These are phyloP conservation scores for Calonectria honghensis DNA, from an alignment of 2,329 filamentous ascomycete species.

Conservation along the genomic window DNA sequence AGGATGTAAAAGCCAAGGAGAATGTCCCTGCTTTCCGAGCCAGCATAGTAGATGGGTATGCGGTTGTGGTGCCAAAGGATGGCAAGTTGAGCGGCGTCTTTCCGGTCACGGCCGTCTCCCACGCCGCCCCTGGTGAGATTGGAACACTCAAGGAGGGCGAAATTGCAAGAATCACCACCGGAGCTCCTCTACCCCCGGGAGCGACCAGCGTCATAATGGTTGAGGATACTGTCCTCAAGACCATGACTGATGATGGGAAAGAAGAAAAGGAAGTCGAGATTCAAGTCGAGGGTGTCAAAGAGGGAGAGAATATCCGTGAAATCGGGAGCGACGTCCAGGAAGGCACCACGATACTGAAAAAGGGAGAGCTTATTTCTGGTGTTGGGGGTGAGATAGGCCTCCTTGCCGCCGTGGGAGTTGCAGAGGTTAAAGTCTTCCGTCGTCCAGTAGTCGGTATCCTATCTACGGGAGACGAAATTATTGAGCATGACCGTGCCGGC, in stretches of 20 bases:
- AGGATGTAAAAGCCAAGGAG: conserved; percentile 86
- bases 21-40: conserved; percentile 94
- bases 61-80: conserved; percentile 80
- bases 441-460: conserved; percentile 89
- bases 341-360: conserved; percentile 81
- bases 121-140: conserved; percentile 84
- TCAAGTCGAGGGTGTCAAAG: conserved; percentile 82
- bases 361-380: conserved; percentile 88
- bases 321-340: conserved; percentile 89
- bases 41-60: conserved; percentile 98
- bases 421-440: conserved; percentile 82
- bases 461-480: conserved; percentile 96
- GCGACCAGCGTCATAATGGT: conserved; percentile 95
- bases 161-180: conserved; percentile 94
- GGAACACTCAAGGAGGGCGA: conserved; percentile 81
- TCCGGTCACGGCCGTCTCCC: conserved; percentile 89
- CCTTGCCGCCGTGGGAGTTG: conserved; percentile 87
- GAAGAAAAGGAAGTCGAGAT: conserved; percentile 95
- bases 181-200: conserved; percentile 90
- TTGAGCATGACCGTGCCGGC: conserved; percentile 80
- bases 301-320: conserved; percentile 92
- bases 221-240: conserved; percentile 89
- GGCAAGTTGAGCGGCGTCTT: conserved; percentile 85
- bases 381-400: conserved; percentile 94
- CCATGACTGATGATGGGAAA: conserved; percentile 83